Evolutionary conservation across 805 yeast species (phyloP).

Genomic region (Ogataea wickerhamii): DNA sequence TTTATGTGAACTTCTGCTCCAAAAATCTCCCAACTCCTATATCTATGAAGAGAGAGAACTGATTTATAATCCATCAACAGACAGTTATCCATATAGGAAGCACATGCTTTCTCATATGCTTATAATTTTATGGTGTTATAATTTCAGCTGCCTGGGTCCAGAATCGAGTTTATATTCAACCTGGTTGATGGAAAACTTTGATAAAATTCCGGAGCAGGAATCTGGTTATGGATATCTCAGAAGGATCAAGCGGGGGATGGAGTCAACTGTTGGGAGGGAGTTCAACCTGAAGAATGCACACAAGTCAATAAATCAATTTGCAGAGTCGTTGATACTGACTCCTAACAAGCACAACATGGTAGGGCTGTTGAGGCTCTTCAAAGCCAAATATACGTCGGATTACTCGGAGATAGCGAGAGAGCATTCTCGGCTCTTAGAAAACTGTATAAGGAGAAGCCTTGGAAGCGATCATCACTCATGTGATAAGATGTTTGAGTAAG

Average conservation of each 20-base stretch:
- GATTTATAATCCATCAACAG: constrained; percentile 32
- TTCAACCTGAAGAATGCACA: constrained; percentile 5
- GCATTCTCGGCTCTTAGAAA: constrained; percentile 43
- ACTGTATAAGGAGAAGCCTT: constrained; percentile 48
- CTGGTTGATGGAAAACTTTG: constrained; percentile 2
- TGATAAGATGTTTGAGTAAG: constrained; percentile 41
- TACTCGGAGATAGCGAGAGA: constrained; percentile 55
- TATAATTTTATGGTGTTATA: constrained; percentile 45
- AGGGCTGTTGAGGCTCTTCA: constrained; percentile 45
- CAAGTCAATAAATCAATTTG: constrained; percentile 18
- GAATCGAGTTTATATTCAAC: constrained; percentile 35
- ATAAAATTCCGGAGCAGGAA: constrained; percentile 36
- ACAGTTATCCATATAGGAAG: constrained; percentile 25
- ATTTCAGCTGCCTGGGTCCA: constrained; percentile 43
- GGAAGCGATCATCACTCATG: constrained; percentile 46
- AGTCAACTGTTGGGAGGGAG: constrained; percentile 19
- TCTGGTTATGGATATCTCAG: constrained; percentile 44
- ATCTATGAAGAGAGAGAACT: constrained; percentile 22
- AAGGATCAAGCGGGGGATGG: constrained; percentile 39
- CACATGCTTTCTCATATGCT: constrained; percentile 35
- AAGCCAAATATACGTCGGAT: constrained; percentile 32
- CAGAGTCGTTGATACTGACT: constrained; percentile 33
- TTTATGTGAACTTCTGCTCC: constrained; percentile 12
- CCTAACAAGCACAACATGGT: constrained; percentile 43
- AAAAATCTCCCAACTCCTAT: constrained; percentile 13